Base-by-base conservation (phyloP, 1,139 yeast species). In the Magnusiomyces paraingens region DNA sequence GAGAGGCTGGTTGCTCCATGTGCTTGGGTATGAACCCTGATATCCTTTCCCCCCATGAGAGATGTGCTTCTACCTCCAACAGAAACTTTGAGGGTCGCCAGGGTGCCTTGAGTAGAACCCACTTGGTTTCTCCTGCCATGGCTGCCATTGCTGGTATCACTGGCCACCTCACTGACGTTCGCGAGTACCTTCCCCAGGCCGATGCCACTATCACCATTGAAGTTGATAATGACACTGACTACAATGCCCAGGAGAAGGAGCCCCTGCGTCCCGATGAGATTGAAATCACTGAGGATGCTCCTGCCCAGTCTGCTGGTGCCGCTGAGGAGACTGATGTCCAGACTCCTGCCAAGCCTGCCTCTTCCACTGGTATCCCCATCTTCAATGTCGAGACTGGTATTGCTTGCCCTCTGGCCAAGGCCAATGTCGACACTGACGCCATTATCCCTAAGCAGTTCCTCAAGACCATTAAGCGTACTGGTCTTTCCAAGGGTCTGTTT, bases 1-100 rank as follows among this genome's bases (percentile, higher is more conserved):
- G 99, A 77, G 99, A 93, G 75, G 98, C 99, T 60, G 99, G 99
- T 59, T 93, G 99, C 74, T 91, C 98, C 51, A 93, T 93, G 99
- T 93, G 99, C 75, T 81, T 93, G 57, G 99, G 99, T 73, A 93
- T 93, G 99, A 93, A 93, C 74, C 97, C 98, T 44, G 99, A 93
- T 75, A 91, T 93, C 65, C 80, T 93, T 66, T 82, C 84, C 58
- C 98, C 98, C 48, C 81, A 86, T 68, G 99, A 93, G 73, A 84
- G 99, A 74, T 93, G 99, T 76, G 99, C 99, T 4, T 91, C 98
- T 21, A 93, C 99, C 35, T 91, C 98, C 32, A 93, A 93, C 78
- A 86, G 99, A 80, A 93, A 93, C 76, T 93, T 93, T 70, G 97
- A 93, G 73, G 99, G 99, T 65, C 93, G 99, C 74, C 99, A 93